Conservation (phyloP, 2,329 filamentous ascomycete species). For the Coniochaeta hoffmannii region DNA sequence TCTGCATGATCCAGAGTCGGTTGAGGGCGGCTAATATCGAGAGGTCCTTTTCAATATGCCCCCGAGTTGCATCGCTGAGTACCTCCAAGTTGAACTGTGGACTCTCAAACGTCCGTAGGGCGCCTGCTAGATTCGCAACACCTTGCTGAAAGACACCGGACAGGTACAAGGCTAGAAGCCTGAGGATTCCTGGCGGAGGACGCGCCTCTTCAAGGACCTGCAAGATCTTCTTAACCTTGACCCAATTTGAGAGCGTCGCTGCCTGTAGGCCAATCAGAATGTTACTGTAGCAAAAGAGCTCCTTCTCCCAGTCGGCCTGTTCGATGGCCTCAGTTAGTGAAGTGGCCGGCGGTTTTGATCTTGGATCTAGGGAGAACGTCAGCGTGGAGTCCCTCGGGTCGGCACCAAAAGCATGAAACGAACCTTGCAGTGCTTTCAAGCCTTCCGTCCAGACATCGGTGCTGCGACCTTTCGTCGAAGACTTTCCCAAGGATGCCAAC, state of each 20-base stretch:
- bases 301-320: slow-evolving; percentile 56
- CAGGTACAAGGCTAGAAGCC: slow-evolving; percentile 61
- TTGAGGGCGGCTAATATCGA: slow-evolving; percentile 62
- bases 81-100: slow-evolving; percentile 46
- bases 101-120: slow-evolving; percentile 59
- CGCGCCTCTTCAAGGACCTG: slow-evolving; percentile 40
- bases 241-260: slow-evolving; percentile 65
- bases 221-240: slow-evolving; percentile 51
- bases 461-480: slow-evolving; percentile 27
- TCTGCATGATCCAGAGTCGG: slow-evolving; percentile 64
- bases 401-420: neutral
- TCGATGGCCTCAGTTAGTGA: slow-evolving; percentile 51
- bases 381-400: neutral
- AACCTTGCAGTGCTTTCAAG: slow-evolving; percentile 24
- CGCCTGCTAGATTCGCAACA: slow-evolving; percentile 62
- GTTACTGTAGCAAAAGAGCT: slow-evolving; percentile 61
- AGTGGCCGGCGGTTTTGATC: slow-evolving; percentile 24
- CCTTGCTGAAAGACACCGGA: slow-evolving; percentile 70
- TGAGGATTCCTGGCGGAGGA: slow-evolving; percentile 33
- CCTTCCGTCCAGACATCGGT: slow-evolving; percentile 33
- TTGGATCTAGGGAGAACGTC: slow-evolving; percentile 11
- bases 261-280: slow-evolving; percentile 64
- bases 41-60: slow-evolving; percentile 48
- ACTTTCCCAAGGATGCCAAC: slow-evolving; percentile 32
- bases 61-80: slow-evolving; percentile 24